Conservation (phyloP, 2,329 filamentous ascomycete genomes). For the Pezicula neosporulosa region DNA sequence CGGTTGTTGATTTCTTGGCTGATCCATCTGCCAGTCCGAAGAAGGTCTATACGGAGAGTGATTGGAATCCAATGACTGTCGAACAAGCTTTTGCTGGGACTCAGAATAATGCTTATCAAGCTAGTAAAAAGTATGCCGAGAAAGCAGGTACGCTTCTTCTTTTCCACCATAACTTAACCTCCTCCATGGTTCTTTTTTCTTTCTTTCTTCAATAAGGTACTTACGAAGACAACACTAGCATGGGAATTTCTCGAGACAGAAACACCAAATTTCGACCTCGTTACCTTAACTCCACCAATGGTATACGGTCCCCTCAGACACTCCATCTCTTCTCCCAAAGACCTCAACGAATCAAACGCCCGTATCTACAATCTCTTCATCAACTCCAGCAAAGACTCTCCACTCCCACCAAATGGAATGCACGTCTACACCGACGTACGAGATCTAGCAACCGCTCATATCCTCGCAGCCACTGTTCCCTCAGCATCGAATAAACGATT, state of each 20-base stretch:
- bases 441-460: conserved; percentile 59
- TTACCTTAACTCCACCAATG: conserved; percentile 57
- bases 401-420: conserved; percentile 36
- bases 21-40: conserved; percentile 34
- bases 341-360: conserved; percentile 69
- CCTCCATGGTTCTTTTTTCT: neutral
- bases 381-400: conserved; percentile 47
- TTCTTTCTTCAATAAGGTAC: neutral
- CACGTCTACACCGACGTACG: conserved; percentile 50
- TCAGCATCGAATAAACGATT: conserved; percentile 58
- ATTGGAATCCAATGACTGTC: conserved; percentile 53
- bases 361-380: conserved; percentile 46
- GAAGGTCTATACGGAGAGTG: conserved; percentile 41
- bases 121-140: conserved; percentile 63
- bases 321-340: conserved; percentile 55
- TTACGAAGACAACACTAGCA: conserved; percentile 37
- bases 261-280: conserved; percentile 51
- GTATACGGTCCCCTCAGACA: conserved; percentile 61
- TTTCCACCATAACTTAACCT: neutral
- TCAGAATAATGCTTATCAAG: conserved; percentile 41
- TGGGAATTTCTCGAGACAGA: conserved; percentile 57
- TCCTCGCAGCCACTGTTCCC: conserved; percentile 51
- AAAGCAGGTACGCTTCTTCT: conserved; percentile 36
- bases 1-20: conserved; percentile 23
- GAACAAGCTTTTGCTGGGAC: conserved; percentile 30